Percentiles rank a stretch among this genome's conserved stretches.
Conservation (phyloP, 1,284 basidiomycete species). For the Rhodotorula mucilaginosa region DNA sequence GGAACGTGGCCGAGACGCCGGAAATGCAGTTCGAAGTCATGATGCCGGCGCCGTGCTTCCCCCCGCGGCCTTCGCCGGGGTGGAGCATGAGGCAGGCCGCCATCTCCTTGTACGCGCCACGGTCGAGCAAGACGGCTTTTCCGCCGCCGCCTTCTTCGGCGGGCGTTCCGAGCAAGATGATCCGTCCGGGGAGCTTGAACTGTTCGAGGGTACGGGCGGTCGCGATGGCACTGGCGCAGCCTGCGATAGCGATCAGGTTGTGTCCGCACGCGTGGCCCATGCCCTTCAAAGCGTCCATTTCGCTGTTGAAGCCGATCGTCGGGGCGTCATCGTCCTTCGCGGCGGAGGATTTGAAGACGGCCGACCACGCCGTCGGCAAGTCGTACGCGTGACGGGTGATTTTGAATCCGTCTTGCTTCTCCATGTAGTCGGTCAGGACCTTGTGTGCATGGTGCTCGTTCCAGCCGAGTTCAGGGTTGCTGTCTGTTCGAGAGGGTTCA, state of each 20-base stretch:
- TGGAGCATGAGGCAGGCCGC: constrained; percentile 69
- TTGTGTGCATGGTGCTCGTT: constrained; percentile 42
- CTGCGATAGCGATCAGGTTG: constrained; percentile 78
- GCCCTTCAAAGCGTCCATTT: constrained; percentile 60
- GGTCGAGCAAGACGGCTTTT: constrained; percentile 68
- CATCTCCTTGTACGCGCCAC: constrained; percentile 71
- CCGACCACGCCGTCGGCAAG: constrained; percentile 67
- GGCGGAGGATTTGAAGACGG: constrained; percentile 57
- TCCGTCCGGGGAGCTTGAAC: constrained; percentile 61
- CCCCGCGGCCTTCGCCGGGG: constrained; percentile 17
- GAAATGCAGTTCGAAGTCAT: constrained; percentile 42
- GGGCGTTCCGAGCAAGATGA: constrained; percentile 81
- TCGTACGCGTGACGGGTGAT: constrained; percentile 47
- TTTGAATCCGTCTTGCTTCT: constrained; percentile 42
- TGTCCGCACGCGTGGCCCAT: constrained; percentile 79
- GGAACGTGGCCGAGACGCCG: constrained; percentile 43
- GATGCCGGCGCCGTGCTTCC: constrained; percentile 34
- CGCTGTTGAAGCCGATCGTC: constrained; percentile 61
- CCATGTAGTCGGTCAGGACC: constrained; percentile 44
- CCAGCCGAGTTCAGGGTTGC: constrained; percentile 30
- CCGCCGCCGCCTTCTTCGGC: constrained; percentile 79
- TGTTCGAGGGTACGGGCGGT: constrained; percentile 63
- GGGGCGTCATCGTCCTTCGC: background rate
- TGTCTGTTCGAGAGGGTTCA: background rate
- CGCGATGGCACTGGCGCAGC: constrained; percentile 71